phyloP scores from a whole-genome alignment of 495 filamentous ascomycete genomes.

The Tuber umbilicatum region DNA sequence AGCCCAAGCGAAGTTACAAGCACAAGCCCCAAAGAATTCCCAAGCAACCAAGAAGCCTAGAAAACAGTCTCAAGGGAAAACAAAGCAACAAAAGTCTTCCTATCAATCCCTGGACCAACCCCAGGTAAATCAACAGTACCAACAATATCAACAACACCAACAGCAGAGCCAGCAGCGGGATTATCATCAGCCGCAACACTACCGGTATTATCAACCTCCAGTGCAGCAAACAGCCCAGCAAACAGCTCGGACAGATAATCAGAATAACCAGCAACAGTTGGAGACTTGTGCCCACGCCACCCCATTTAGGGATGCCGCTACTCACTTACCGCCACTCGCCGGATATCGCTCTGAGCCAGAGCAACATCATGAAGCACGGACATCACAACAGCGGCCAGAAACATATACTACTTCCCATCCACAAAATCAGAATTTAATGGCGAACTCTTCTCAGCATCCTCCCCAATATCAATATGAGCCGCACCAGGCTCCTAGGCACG shows the following conservation, averaged over 20 bases:
- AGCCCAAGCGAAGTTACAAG: constrained; percentile 5
- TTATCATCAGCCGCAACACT: neutral
- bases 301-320: neutral
- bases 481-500: neutral
- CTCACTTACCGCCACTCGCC: neutral
- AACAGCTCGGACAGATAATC: neutral
- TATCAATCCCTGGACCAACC: neutral
- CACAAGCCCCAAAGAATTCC: constrained; percentile 7
- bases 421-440: neutral
- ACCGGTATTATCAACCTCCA: neutral
- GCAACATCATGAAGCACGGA: constrained; percentile 4
- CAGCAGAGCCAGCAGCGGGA: neutral
- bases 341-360: neutral
- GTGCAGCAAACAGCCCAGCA: neutral
- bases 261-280: neutral
- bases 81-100: constrained; percentile 8
- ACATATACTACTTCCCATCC: constrained; percentile 8
- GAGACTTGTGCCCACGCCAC: neutral
- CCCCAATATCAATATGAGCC: neutral
- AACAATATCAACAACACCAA: neutral
- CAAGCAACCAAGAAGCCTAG: constrained; percentile 8
- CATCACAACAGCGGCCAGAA: neutral
- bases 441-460: neutral
- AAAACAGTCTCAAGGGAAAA: neutral
- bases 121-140: neutral